Percentiles rank a stretch among this genome's conserved stretches.
These are phyloP conservation scores for Cyamopsis tetragonoloba DNA, from an alignment of 306 rosid species.

Conservation along the genomic window DNA sequence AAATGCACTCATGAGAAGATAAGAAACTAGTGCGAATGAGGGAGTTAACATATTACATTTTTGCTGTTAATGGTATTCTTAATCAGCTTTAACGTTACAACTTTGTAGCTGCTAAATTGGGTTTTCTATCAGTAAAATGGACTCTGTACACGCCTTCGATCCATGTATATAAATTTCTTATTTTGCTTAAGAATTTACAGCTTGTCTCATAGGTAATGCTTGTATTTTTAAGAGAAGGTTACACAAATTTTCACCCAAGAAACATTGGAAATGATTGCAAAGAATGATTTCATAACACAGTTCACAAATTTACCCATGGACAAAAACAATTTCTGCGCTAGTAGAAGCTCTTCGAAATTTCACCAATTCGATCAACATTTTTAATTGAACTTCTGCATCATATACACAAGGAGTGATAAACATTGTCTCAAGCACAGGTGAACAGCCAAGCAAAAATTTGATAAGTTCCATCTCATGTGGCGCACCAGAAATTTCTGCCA, in stretches of 20 bases:
- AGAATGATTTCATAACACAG: conserved; percentile 12
- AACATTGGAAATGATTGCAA: background rate
- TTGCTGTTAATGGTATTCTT: too few relatives aligned
- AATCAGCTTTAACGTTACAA: background rate
- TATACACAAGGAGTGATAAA: conserved; percentile 45
- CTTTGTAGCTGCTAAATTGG: background rate
- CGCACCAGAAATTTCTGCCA: conserved; percentile 69
- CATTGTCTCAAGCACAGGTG: conserved; percentile 71
- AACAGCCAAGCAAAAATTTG: conserved; percentile 61
- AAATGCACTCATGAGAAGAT: background rate
- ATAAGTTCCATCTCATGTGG: conserved; percentile 76
- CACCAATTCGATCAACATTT: conserved; percentile 63
- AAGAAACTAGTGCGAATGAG: background rate
- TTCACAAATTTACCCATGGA: conserved; percentile 33
- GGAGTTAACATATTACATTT: too few relatives aligned
- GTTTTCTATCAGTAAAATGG: background rate
- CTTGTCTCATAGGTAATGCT: background rate
- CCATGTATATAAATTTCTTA: background rate
- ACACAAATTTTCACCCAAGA: background rate
- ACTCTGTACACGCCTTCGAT: background rate
- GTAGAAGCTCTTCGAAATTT: conserved; percentile 78
- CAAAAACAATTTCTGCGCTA: conserved; percentile 57
- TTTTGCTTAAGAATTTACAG: conserved; percentile 4
- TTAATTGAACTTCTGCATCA: conserved; percentile 43
- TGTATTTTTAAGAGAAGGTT: conserved; percentile 5